These are phyloP conservation scores for Calonectria montana DNA, from an alignment of 2,329 filamentous ascomycete genomes.

Conservation along the genomic window DNA sequence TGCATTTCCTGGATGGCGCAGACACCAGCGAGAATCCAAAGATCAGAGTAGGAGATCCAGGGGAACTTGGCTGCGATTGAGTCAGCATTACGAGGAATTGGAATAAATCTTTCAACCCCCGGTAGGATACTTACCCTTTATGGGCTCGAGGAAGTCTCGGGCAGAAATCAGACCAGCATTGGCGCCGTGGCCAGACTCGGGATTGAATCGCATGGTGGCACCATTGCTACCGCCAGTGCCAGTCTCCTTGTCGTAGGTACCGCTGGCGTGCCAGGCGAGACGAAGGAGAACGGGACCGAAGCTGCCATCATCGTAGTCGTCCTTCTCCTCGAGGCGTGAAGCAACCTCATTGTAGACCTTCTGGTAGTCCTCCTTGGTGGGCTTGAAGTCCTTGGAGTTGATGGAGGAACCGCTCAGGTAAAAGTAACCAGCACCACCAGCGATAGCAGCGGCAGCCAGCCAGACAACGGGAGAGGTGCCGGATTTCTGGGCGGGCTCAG, in stretches of 20 bases:
- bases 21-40: conserved; percentile 93
- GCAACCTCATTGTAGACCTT: conserved; percentile 93
- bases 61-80: conserved; percentile 72
- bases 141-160: conserved; percentile 91
- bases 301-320: conserved; percentile 96
- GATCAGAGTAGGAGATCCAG: conserved; percentile 96
- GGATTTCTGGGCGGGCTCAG: conserved; percentile 68
- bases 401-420: conserved; percentile 67
- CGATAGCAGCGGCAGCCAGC: conserved; percentile 68
- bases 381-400: conserved; percentile 72
- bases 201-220: conserved; percentile 94
- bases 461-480: conserved; percentile 64
- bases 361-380: conserved; percentile 90
- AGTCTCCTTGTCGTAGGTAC: conserved; percentile 91
- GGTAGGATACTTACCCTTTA: conserved; percentile 74
- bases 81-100: conserved; percentile 17
- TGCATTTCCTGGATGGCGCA: conserved; percentile 95
- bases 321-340: conserved; percentile 82
- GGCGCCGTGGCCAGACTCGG: conserved; percentile 90
- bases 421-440: conserved; percentile 73
- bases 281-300: conserved; percentile 92
- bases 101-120: not conserved
- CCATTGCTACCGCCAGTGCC: conserved; percentile 94
- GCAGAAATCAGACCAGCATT: conserved; percentile 90
- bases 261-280: conserved; percentile 93